These are phyloP conservation scores for Actinomucor elegans DNA, from an alignment of 371 early-diverging fungal species.

Conservation along the genomic window DNA sequence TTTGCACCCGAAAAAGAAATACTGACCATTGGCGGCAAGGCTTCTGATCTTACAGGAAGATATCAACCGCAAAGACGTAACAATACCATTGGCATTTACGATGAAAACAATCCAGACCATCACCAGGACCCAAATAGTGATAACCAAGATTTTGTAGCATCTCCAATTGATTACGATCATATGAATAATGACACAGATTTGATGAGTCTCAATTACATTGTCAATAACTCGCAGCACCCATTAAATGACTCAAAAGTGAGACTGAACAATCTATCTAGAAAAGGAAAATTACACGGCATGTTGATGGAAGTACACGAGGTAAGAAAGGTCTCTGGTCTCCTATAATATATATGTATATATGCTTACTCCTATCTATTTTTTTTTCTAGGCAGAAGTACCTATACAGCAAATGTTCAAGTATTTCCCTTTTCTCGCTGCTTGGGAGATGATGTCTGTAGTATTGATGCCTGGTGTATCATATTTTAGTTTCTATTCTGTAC, in stretches of 20 bases:
- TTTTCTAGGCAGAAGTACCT: constrained; percentile 38
- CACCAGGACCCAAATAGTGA: not conserved
- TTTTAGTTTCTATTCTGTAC: constrained; percentile 55
- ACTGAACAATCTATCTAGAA: constrained; percentile 12
- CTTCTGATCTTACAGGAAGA: constrained; percentile 26
- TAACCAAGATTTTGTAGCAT: too few relatives aligned
- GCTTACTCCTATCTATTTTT: not conserved
- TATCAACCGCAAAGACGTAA: not conserved
- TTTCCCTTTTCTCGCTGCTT: constrained; percentile 51
- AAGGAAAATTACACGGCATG: constrained; percentile 16
- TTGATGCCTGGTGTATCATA: constrained; percentile 51
- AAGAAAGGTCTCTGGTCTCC: too few relatives aligned
- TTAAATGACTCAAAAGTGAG: constrained; percentile 7
- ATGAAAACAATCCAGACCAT: not conserved
- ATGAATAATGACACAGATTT: constrained; percentile 6
- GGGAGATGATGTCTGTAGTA: constrained; percentile 58
- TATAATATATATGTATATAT: not conserved
- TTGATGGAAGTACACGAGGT: constrained; percentile 55
- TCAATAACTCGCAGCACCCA: constrained; percentile 11
- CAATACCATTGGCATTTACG: not conserved
- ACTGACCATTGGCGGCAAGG: constrained; percentile 14
- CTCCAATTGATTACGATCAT: too few relatives aligned
- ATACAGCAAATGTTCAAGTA: constrained; percentile 47
- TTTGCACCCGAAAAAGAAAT: constrained; percentile 16
- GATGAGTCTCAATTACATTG: constrained; percentile 35